Evolutionary conservation across 2,329 filamentous ascomycete genomes (phyloP).

Genomic region (Apiospora phragmitis): DNA sequence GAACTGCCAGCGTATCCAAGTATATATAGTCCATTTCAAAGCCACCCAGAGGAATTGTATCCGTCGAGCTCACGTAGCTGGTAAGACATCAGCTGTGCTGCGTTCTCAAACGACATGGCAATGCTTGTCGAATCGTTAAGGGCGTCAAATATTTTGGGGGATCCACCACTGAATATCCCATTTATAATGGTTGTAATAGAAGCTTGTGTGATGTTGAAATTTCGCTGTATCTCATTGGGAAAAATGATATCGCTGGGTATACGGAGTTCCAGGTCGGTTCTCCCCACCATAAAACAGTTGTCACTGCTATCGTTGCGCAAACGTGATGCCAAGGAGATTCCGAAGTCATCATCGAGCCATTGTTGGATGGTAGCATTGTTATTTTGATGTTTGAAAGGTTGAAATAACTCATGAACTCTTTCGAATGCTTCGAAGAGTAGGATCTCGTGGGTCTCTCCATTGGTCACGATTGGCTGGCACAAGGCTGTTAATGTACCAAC

Average conservation of each 20-base stretch:
- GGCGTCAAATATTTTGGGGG: conserved; percentile 2
- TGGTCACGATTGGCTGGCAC: conserved; percentile 16
- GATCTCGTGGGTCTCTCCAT: conserved; percentile 12
- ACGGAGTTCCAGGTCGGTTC: not conserved
- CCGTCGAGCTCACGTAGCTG: conserved; percentile 20
- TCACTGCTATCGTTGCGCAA: not conserved
- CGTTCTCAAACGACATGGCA: conserved; percentile 18
- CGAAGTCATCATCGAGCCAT: not conserved
- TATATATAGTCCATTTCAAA: conserved; percentile 21
- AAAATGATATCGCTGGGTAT: not conserved
- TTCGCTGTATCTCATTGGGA: not conserved
- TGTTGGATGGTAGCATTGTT: not conserved
- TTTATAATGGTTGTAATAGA: not conserved
- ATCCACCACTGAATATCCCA: not conserved
- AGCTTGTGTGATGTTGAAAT: not conserved
- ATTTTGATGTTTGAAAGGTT: not conserved
- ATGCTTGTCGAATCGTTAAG: not conserved
- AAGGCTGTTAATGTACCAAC: too few relatives aligned
- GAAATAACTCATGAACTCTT: conserved; percentile 15
- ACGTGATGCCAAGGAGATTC: not conserved
- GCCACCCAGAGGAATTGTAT: conserved; percentile 11
- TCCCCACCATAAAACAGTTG: not conserved
- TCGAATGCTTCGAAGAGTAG: conserved; percentile 2
- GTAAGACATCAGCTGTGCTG: conserved; percentile 17
- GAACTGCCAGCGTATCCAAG: conserved; percentile 22